Percentiles rank a stretch among this genome's conserved stretches.
Conservation (phyloP, 1,139 yeast species). For the Kodamaea alishanica region DNA sequence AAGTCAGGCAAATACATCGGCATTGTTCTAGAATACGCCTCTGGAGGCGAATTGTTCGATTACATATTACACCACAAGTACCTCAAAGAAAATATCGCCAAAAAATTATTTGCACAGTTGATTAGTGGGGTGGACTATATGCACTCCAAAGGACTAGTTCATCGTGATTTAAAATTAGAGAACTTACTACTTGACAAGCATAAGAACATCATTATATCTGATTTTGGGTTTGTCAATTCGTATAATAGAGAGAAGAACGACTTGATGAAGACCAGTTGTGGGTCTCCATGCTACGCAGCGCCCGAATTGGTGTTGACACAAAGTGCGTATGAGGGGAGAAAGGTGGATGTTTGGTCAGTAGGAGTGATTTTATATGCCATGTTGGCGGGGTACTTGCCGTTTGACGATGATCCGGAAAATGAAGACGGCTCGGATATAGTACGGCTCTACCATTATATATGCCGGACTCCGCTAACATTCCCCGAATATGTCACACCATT, state of each 20-base stretch:
- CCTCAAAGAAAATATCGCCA: conserved; percentile 81
- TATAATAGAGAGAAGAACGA: conserved; percentile 64
- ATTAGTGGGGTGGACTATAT: conserved; percentile 91
- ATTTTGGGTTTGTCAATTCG: conserved; percentile 90
- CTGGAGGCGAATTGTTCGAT: conserved; percentile 96
- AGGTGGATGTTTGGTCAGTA: conserved; percentile 95
- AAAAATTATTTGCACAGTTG: conserved; percentile 85
- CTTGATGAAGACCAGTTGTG: conserved; percentile 93
- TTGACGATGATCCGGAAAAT: conserved; percentile 95
- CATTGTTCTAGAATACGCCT: conserved; percentile 91
- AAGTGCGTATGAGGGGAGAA: conserved; percentile 86
- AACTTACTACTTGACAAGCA: conserved; percentile 75
- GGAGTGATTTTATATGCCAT: conserved; percentile 95
- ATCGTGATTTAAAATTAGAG: conserved; percentile 72
- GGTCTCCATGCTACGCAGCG: conserved; percentile 98
- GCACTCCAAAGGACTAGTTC: conserved; percentile 80
- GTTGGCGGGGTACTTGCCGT: conserved; percentile 96
- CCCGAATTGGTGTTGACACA: conserved; percentile 92
- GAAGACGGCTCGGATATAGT: conserved; percentile 96
- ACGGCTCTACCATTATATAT: conserved; percentile 84
- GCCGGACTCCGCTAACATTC: conserved; percentile 86
- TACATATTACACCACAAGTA: conserved; percentile 84
- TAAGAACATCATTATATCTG: conserved; percentile 74
- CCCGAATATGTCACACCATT: conserved; percentile 91
- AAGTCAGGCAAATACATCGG: conserved; percentile 95